phyloP scores from a whole-genome alignment of 148 eudicot genomes.

The Silene conica region DNA sequence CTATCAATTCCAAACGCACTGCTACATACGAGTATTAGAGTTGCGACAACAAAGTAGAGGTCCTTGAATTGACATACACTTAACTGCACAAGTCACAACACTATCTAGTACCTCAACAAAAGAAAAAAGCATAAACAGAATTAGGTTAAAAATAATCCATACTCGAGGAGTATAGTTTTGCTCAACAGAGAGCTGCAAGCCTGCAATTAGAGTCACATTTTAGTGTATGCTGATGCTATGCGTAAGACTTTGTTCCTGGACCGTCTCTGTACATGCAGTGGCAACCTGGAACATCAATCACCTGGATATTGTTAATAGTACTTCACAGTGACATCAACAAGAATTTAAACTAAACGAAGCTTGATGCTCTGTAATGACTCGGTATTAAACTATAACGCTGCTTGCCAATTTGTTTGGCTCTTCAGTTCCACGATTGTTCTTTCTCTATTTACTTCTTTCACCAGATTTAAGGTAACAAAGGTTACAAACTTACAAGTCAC shows the following conservation, averaged over 20 bases:
- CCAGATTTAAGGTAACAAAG: background rate
- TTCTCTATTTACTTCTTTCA: background rate
- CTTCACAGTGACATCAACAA: background rate
- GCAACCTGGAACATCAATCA: conserved; percentile 4
- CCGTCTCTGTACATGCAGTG: background rate
- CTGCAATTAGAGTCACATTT: background rate
- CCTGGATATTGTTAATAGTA: background rate
- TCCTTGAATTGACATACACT: too few relatives aligned
- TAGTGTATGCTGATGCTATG: background rate
- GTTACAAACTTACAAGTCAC: too few relatives aligned
- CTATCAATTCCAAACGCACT: background rate
- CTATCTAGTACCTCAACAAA: background rate
- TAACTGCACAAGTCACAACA: background rate
- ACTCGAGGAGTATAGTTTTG: background rate
- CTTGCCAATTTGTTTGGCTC: background rate
- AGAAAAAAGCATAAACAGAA: too few relatives aligned
- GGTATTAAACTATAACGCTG: background rate
- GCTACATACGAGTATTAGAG: too few relatives aligned
- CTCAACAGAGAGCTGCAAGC: background rate
- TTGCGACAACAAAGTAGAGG: background rate
- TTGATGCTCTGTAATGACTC: background rate
- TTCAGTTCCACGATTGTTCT: conserved; percentile 1
- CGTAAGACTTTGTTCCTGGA: background rate
- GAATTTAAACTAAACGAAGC: background rate
- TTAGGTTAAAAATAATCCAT: too few relatives aligned